These are phyloP conservation scores for Piper betle DNA, from an alignment of 164 flowering plant genomes.

Conservation along the genomic window DNA sequence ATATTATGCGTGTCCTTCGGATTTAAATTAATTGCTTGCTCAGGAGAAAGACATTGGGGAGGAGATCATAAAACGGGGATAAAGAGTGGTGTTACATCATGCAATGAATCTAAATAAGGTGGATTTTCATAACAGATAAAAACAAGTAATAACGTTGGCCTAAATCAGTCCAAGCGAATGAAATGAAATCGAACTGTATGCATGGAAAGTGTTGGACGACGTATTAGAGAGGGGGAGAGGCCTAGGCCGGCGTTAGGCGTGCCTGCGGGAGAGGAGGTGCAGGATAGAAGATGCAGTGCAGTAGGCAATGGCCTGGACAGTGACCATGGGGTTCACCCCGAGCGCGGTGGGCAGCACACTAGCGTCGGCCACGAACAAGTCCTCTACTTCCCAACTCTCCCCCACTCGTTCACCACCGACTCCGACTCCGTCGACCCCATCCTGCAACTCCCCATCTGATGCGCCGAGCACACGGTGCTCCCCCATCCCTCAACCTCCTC, in stretches of 20 bases:
- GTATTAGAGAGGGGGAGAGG: no score
- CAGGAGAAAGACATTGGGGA: no score
- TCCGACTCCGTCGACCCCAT: constrained; percentile 44
- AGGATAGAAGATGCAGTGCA: constrained; percentile 35
- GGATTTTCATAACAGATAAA: no score
- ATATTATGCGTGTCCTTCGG: no score
- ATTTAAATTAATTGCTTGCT: no score
- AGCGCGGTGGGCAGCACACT: constrained; percentile 75
- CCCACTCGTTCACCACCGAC: constrained; percentile 68
- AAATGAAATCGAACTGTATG: no score
- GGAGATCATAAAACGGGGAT: no score
- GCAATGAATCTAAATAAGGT: no score
- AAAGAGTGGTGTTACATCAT: no score
- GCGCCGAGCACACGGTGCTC: constrained; percentile 47
- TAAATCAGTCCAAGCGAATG: no score
- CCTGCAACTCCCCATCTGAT: constrained; percentile 86
- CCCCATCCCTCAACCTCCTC: constrained; percentile 24
- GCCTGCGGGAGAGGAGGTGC: constrained; percentile 19
- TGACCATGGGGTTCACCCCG: constrained; percentile 88
- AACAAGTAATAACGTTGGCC: no score
- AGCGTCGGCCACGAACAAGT: constrained; percentile 55
- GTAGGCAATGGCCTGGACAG: constrained; percentile 64
- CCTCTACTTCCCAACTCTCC: constrained; percentile 78
- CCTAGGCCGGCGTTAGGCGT: background rate
- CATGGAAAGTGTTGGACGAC: no score